phyloP scores from a whole-genome alignment of 1,139 yeast species.

The Meyerozyma athensensis region DNA sequence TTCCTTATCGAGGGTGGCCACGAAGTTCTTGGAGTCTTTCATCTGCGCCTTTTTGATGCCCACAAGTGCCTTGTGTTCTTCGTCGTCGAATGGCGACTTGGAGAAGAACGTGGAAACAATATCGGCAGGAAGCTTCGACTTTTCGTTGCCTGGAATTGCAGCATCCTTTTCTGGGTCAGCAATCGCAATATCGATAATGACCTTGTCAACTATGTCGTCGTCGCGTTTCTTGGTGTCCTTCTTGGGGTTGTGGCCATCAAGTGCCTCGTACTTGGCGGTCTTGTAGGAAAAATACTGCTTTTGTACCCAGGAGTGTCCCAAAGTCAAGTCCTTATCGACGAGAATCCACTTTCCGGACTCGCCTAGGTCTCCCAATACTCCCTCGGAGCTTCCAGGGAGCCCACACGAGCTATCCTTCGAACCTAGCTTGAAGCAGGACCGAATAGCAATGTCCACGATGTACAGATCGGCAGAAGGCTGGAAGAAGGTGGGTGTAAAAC shows the following conservation, averaged over 20 bases:
- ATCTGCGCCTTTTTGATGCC: conserved; percentile 9
- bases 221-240: conserved; percentile 8
- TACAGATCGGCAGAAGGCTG: conserved; percentile 37
- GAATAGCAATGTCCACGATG: conserved; percentile 33
- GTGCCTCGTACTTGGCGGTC: conserved; percentile 21
- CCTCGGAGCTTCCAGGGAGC: conserved; percentile 22
- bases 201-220: conserved; percentile 14
- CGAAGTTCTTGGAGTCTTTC: conserved; percentile 11
- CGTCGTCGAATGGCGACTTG: conserved; percentile 24
- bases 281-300: conserved; percentile 32
- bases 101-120: conserved; percentile 28
- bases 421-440: conserved; percentile 26
- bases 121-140: conserved; percentile 23
- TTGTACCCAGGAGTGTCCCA: conserved; percentile 31
- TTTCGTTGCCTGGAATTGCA: conserved; percentile 29
- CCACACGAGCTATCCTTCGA: conserved; percentile 28
- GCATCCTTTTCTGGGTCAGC: conserved; percentile 23
- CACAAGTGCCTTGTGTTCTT: conserved; percentile 20
- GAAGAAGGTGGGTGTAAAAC: conserved; percentile 34
- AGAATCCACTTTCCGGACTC: conserved; percentile 32
- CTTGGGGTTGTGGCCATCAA: conserved; percentile 10
- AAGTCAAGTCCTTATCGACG: conserved; percentile 34
- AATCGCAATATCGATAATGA: conserved; percentile 38
- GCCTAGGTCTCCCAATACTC: conserved; percentile 28
- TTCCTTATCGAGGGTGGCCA: conserved; percentile 14